phyloP scores from a whole-genome alignment of 1,284 basidiomycete genomes.

The Blastosporella zonata region DNA sequence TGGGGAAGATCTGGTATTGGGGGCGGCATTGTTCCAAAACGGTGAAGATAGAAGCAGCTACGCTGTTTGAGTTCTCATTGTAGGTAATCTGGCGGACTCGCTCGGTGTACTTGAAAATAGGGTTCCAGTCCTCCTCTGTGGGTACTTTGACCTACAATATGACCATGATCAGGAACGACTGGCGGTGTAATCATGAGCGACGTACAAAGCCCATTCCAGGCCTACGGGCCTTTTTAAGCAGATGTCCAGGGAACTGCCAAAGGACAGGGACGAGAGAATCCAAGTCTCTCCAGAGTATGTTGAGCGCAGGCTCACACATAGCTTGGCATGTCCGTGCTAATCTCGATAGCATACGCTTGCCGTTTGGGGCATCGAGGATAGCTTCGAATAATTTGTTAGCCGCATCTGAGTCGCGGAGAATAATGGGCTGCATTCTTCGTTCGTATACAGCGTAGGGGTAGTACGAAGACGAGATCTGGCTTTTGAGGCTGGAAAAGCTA shows the following conservation, averaged over 20 bases:
- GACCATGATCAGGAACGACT: conserved; percentile 3
- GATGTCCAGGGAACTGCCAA: conserved; percentile 60
- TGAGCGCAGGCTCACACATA: conserved; percentile 67
- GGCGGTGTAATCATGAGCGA: conserved; percentile 21
- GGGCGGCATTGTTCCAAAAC: conserved; percentile 63
- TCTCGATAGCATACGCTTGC: conserved; percentile 60
- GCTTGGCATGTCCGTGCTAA: conserved; percentile 71
- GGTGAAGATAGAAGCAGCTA: conserved; percentile 62
- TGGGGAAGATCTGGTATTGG: conserved; percentile 59
- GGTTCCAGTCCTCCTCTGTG: conserved; percentile 62
- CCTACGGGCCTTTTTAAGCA: conserved; percentile 65
- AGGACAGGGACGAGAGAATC: conserved; percentile 71
- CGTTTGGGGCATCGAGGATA: conserved; percentile 63
- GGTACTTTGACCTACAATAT: conserved; percentile 53
- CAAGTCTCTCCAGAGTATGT: conserved; percentile 71
- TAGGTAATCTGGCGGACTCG: conserved; percentile 66
- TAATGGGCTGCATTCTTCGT: conserved; percentile 50
- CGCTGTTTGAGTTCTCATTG: conserved; percentile 60
- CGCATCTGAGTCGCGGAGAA: conserved; percentile 64
- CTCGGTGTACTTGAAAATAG: conserved; percentile 59
- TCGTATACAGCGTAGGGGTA: conserved; percentile 41
- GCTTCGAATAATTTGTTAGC: conserved; percentile 63
- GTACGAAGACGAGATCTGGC: conserved; percentile 30
- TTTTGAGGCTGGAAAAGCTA: conserved; percentile 27
- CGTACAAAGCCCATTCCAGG: conserved; percentile 74